Evolutionary conservation across 495 filamentous ascomycete genomes (phyloP).

Genomic region (Trichoderma erinaceum): DNA sequence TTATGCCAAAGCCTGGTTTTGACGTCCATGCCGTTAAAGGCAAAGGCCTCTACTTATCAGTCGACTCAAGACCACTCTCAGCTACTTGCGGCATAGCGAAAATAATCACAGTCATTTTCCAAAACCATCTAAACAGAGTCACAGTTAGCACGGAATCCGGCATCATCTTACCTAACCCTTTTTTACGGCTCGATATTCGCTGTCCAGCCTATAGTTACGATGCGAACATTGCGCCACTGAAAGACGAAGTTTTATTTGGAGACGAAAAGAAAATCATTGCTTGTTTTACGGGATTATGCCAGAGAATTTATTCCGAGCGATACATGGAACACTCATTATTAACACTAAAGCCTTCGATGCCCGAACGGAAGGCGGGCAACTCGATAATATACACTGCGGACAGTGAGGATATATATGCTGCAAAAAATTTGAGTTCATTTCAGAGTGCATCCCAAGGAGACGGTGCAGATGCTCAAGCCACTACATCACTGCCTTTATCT

Average conservation of each 20-base stretch:
- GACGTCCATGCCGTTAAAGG: constrained; percentile 50
- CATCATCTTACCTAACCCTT: constrained; percentile 51
- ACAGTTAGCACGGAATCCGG: constrained; percentile 8
- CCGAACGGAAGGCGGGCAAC: not conserved
- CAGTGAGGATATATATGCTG: not conserved
- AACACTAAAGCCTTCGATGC: not conserved
- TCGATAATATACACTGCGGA: not conserved
- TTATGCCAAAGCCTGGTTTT: constrained; percentile 50
- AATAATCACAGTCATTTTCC: constrained; percentile 48
- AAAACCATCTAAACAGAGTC: constrained; percentile 20
- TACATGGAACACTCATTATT: not conserved
- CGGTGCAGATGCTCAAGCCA: not conserved
- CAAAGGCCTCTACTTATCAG: constrained; percentile 60
- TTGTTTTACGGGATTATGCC: constrained; percentile 51
- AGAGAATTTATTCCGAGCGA: constrained; percentile 32
- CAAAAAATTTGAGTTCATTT: not conserved
- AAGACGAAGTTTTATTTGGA: constrained; percentile 80
- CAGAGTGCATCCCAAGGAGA: not conserved
- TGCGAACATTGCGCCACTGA: constrained; percentile 82
- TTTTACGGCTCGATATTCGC: constrained; percentile 65
- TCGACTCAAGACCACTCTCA: constrained; percentile 74
- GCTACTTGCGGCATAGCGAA: constrained; percentile 56
- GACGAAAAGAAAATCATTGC: constrained; percentile 47
- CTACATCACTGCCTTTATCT: not conserved
- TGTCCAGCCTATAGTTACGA: constrained; percentile 75